A percentile compares a stretch with the other conserved stretches of the same genome.
phyloP scores from a whole-genome alignment of 2,329 filamentous ascomycete genomes.

The Arthrobotrys entomopaga region DNA sequence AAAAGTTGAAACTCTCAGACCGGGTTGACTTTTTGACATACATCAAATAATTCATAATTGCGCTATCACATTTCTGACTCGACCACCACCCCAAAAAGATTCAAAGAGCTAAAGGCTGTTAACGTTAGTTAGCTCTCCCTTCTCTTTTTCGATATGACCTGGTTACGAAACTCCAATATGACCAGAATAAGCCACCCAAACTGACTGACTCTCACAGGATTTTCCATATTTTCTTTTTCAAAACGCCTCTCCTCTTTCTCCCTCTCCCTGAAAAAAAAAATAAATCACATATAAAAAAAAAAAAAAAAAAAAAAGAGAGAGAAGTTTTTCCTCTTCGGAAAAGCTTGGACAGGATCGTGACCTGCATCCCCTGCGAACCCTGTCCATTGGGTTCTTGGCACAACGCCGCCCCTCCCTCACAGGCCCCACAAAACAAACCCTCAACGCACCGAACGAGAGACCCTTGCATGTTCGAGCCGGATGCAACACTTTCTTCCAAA shows the following conservation, averaged over 20 bases:
- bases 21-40: too few species aligned
- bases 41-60: slow-evolving; percentile 33
- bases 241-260: too few species aligned
- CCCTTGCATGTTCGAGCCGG: slow-evolving; percentile 24
- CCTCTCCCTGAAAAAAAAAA: neutral
- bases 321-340: too few species aligned
- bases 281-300: neutral
- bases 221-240: neutral
- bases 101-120: too few species aligned
- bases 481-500: slow-evolving; percentile 47
- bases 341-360: slow-evolving; percentile 51
- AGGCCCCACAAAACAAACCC: slow-evolving; percentile 12
- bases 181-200: too few species aligned
- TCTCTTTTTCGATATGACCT: too few species aligned
- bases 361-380: slow-evolving; percentile 41
- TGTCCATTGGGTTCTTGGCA: slow-evolving; percentile 54
- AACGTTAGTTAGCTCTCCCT: too few species aligned
- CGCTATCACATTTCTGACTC: slow-evolving; percentile 41
- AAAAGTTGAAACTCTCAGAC: slow-evolving; percentile 7
- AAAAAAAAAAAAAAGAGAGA: neutral
- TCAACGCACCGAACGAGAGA: slow-evolving; percentile 1
- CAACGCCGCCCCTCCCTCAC: slow-evolving; percentile 15
- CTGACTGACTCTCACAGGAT: too few species aligned
- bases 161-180: too few species aligned
- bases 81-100: neutral